Base-by-base conservation (phyloP, 1,284 basidiomycete genomes). In the Trichosporon faecale region DNA sequence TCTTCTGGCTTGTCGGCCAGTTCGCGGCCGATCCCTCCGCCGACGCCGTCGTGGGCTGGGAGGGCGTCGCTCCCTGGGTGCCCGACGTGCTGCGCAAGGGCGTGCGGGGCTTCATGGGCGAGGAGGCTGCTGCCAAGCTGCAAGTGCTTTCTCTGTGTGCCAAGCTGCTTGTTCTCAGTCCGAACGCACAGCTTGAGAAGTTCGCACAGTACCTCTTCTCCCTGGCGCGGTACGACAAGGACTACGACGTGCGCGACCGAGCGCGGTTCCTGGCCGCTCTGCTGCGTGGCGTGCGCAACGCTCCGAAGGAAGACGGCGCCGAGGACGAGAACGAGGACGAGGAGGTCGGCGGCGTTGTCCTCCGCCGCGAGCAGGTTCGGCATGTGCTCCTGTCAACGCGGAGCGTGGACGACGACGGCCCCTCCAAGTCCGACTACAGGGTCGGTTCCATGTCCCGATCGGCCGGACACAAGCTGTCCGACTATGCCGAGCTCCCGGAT, bases 1-100 rank as follows among this genome's bases (percentile, higher is more conserved):
- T 96, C 0, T 84, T 94, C 49, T 95, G 94, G 93, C 87, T 97
- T 0, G 93, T 94, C 0, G 95, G 95, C 0, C 93, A 95, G 80
- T 93, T 92, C 79, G 87, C 91, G 2, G 85, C 76, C 5, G 68
- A 68, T 31, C 76, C 77, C 21, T 70, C 70, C 23, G 66, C 70
- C 0, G 66, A 71, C 21, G 65, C 68, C 1, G 66, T 68, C 3
- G 23, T 64, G n/a, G 79, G 81, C 1, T 81, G 82, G 78, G 78
- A 83, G 64, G 88, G 88, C 5, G 76, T 89, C 18, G 86, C 85
- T 6, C 80, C 84, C 23, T 95, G 92, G 91, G 93, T 91, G 0
- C 92, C 94, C 0, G 95, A 98, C 77, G 88, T 95, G 3, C 84
- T 96, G 9, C 86, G 94, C 21, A 90, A 90, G 75, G 85, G 88